Conservation (phyloP, 75 land plant genomes). For the Cryptomeria japonica region DNA sequence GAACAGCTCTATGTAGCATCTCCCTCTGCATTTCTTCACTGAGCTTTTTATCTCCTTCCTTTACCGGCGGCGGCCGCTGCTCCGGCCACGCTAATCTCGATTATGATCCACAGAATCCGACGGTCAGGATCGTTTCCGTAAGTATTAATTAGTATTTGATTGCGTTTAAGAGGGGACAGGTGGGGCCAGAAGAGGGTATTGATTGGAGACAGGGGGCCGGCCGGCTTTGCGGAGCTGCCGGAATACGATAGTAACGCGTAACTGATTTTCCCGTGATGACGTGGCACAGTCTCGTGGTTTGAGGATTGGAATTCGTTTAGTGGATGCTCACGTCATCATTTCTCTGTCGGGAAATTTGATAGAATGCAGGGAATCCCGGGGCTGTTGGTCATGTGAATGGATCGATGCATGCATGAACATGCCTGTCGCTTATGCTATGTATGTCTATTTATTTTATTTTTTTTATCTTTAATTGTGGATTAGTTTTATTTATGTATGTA, state of each 20-base stretch:
- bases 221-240: neutral
- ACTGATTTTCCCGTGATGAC: neutral
- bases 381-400: neutral
- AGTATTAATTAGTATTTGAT: neutral
- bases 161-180: neutral
- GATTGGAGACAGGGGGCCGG: neutral
- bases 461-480: too few species aligned
- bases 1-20: neutral
- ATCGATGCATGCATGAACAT: neutral
- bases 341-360: constrained; percentile 1
- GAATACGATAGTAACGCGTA: neutral
- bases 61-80: neutral
- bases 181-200: neutral
- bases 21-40: neutral
- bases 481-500: too few species aligned
- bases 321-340: constrained; percentile 7
- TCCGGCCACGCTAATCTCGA: neutral
- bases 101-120: neutral
- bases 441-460: too few species aligned
- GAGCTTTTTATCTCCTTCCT: neutral
- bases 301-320: neutral
- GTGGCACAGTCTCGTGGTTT: neutral
- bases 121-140: neutral
- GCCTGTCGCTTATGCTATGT: neutral
- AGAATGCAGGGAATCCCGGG: constrained; percentile 6